Base-by-base conservation (phyloP, 2,329 filamentous ascomycete species). In the Apiospora pterosperma region DNA sequence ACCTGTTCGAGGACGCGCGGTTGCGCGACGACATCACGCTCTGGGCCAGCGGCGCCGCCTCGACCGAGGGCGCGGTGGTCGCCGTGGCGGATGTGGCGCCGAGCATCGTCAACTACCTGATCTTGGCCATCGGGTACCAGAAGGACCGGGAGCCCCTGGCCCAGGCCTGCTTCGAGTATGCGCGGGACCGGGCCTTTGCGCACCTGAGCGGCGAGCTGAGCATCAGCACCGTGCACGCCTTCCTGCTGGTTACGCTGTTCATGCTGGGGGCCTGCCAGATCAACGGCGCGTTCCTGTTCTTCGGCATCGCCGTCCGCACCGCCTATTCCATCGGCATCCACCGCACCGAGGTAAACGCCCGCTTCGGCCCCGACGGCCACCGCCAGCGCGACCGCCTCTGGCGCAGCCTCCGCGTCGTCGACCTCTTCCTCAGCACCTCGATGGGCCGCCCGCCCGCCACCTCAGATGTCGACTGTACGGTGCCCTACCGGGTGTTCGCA, bases 231-330 rank as follows among this genome's bases (percentile, higher is more conserved):
- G 81, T 85, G 0, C 82, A 85, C 65, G 80, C 78, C 0, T 85
- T 85, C 48, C 74, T 80, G 0, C 77, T 86, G 19, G 76, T 85
- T 36, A 84, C 83, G 0, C 68, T 86, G 8, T 85, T 84, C 73
- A 85, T 85, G 80, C 79, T 85, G 3, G 80, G 81, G 23, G 80
- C 83, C 2, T 85, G 82, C 62, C 84, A 85, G 70, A 84, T 85
- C 70, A 86, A 85, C 65, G 82, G 82, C 2, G 82, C 82, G 0
- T 86, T 85, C 61, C 70, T 86, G 2, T 83, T 85, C 71, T 85
- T 85, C n/a, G 84, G 84, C 10, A 80, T 85, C 7, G 82, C 83
- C 0, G 83, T 81, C 0, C 78, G 84, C 1, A 81, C 84, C 0
- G 84, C 83, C 0, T 84, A 85, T 65, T 82, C 83, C 0, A 80